These are phyloP conservation scores for Geotrichum fermentans DNA, from an alignment of 1,139 yeast species.

Conservation along the genomic window DNA sequence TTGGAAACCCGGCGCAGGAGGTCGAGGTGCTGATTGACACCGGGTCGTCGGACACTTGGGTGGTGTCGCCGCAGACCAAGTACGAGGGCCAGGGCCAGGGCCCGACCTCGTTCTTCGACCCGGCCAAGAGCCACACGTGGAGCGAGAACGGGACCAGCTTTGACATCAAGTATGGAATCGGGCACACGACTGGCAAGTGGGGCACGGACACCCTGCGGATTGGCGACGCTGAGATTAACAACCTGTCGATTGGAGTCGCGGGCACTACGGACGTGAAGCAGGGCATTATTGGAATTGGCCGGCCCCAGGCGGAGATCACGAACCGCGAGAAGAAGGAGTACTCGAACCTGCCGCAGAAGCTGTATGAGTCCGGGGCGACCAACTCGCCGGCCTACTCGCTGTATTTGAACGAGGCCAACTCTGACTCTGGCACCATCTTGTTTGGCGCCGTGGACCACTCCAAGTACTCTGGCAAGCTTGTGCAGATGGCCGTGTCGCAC, in stretches of 20 bases:
- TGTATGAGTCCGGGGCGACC: constrained; percentile 42
- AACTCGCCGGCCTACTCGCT: constrained; percentile 43
- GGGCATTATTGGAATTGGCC: constrained; percentile 55
- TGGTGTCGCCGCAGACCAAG: constrained; percentile 31
- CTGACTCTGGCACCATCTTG: constrained; percentile 40
- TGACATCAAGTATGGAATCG: constrained; percentile 56
- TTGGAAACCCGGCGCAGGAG: constrained; percentile 40
- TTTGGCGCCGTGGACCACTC: constrained; percentile 53
- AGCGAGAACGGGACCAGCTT: constrained; percentile 44
- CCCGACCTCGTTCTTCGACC: constrained; percentile 42
- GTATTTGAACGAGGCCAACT: constrained; percentile 28
- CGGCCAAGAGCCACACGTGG: constrained; percentile 45
- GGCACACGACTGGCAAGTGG: constrained; percentile 58
- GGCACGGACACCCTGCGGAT: constrained; percentile 46
- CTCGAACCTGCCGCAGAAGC: constrained; percentile 41
- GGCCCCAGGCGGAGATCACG: constrained; percentile 39
- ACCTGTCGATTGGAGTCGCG: constrained; percentile 49
- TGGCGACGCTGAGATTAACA: constrained; percentile 40
- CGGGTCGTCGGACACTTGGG: constrained; percentile 40
- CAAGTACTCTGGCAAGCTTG: constrained; percentile 42
- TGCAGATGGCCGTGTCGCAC: constrained; percentile 30
- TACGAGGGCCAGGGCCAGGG: constrained; percentile 23
- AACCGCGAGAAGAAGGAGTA: constrained; percentile 28
- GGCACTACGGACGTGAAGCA: constrained; percentile 41
- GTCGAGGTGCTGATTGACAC: constrained; percentile 41